Evolutionary conservation across 768 basidiomycete species (phyloP), one percentile per base, ranked within the genome.

Genomic region (Agaricus sinodeliciosus): DNA sequence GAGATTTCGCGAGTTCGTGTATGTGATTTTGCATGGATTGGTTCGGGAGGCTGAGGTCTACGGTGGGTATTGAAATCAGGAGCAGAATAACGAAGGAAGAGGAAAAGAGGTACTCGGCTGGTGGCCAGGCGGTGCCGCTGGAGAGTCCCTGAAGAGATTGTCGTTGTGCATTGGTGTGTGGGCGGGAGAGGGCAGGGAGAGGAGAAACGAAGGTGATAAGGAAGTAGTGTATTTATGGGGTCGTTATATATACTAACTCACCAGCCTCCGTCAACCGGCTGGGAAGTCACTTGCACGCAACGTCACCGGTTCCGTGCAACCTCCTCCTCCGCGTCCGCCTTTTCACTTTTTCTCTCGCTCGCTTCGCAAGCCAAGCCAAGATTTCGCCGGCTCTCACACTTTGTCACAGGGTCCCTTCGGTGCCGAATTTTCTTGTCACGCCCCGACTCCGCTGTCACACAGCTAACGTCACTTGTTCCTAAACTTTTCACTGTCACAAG

Each of bases 21-120:
- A 89, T 85, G 68, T 90, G 86, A 60, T 82, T 87, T 73, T 90
- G 88, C 61, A 87, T 77, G 42, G 82, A 76, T 55, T 78, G 80
- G 7, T 77, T 80, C 18, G 86, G 79, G 48, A 87, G 74, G 48
- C 76, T 70, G 59, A 85, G 78, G 59, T 77, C 85, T 85, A 63
- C 42, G 47, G 58, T 27, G 16, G 54, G 55, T 54, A 43, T n/a
- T 49, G 58, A 58, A 51, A 55, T 43, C 48, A 57, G 52, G 50
- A 54, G 37, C 48, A 52, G n/a, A 51, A 48, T 37, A 41, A 36
- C 43, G 35, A 50, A 37, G 55, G 54, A 56, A 37, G 42, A 42
- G 43, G 49, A 47, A 57, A 58, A 55, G 43, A 54, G 55, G 60
- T 48, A 74, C 73, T 69, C 69, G 69, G 67, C 51, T 71, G 74